These are phyloP conservation scores for Beta vulgaris DNA, from an alignment of 148 eudicot species.

Conservation along the genomic window DNA sequence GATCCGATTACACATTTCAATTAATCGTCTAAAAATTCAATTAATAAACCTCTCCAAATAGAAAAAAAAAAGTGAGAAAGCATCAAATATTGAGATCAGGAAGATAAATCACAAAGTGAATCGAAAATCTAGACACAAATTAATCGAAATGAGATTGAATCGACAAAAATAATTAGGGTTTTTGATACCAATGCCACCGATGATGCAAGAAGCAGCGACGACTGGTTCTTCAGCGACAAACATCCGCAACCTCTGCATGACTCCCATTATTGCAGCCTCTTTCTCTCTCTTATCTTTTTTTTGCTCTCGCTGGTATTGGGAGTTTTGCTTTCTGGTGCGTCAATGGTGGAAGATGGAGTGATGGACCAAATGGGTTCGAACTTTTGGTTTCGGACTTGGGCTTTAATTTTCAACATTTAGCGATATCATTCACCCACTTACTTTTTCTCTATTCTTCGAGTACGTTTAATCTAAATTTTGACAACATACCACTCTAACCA, in stretches of 20 bases:
- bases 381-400: not conserved
- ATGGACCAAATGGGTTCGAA: not conserved
- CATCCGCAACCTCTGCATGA: conserved; percentile 71
- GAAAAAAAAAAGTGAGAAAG: too few species aligned
- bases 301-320: not conserved
- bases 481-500: too few species aligned
- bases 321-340: not conserved
- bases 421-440: too few species aligned
- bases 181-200: conserved; percentile 71
- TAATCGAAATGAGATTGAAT: not conserved
- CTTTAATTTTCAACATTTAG: not conserved
- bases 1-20: not conserved
- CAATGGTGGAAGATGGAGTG: not conserved
- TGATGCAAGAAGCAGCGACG: conserved; percentile 83
- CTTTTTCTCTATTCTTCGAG: too few species aligned
- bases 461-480: too few species aligned
- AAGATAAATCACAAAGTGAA: not conserved
- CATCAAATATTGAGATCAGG: conserved; percentile 3
- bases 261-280: conserved; percentile 42
- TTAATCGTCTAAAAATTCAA: too few species aligned
- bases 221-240: conserved; percentile 86
- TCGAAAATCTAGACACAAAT: not conserved
- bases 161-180: conserved; percentile 25
- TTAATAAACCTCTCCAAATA: not conserved
- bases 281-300: not conserved